phyloP scores from a whole-genome alignment of 2,329 filamentous ascomycete genomes.

The Fusarium tuaranense region DNA sequence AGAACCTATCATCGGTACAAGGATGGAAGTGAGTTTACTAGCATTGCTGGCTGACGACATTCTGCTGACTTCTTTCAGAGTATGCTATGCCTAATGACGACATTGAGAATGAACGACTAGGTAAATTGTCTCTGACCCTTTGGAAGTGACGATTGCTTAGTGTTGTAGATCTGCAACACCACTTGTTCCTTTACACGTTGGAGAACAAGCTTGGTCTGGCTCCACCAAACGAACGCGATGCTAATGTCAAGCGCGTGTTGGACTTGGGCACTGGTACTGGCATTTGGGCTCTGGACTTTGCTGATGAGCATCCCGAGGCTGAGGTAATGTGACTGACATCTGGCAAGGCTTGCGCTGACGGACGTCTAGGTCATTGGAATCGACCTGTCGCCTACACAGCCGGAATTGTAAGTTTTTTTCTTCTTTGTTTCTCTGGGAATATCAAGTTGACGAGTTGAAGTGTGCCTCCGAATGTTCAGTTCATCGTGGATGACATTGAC shows the following conservation, averaged over 20 bases:
- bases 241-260: slow-evolving; percentile 10
- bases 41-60: too few species aligned
- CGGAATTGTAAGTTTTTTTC: slow-evolving; percentile 1
- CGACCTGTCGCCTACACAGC: slow-evolving; percentile 21
- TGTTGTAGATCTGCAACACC: slow-evolving; percentile 5
- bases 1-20: slow-evolving; percentile 17
- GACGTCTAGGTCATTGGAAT: not conserved
- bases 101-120: slow-evolving; percentile 10
- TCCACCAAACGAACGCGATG: not conserved
- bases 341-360: not conserved
- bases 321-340: not conserved
- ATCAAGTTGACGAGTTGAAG: not conserved
- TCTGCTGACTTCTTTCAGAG: not conserved
- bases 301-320: slow-evolving; percentile 12
- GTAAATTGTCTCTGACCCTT: not conserved
- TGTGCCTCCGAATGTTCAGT: slow-evolving; percentile 15
- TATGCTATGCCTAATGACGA: slow-evolving; percentile 17
- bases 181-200: not conserved
- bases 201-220: slow-evolving; percentile 5
- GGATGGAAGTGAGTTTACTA: slow-evolving; percentile 14
- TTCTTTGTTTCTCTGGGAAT: not conserved
- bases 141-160: not conserved
- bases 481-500: slow-evolving; percentile 23
- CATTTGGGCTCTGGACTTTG: slow-evolving; percentile 8
- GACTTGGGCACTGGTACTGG: slow-evolving; percentile 14